A percentile compares a stretch with the other conserved stretches of the same genome.
Evolutionary conservation across 768 basidiomycete species (phyloP).

Genomic region (Suillus subluteus): DNA sequence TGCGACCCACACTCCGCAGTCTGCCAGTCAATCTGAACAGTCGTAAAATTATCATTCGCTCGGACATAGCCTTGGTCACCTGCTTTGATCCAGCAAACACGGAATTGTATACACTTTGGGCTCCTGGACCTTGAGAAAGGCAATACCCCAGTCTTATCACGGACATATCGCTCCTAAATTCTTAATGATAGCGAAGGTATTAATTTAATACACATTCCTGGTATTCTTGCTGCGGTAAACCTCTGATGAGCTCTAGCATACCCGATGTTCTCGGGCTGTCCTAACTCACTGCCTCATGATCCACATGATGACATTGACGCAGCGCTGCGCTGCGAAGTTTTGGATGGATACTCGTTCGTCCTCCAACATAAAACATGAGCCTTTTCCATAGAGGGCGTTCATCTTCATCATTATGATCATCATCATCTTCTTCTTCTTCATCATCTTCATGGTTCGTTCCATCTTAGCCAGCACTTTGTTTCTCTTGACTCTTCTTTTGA

Average conservation of each 20-base stretch:
- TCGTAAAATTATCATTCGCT: constrained; percentile 53
- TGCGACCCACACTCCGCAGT: constrained; percentile 17
- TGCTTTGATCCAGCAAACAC: constrained; percentile 78
- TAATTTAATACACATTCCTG: background rate
- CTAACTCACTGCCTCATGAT: background rate
- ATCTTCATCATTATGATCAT: background rate
- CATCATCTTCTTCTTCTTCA: background rate
- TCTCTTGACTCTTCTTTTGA: constrained; percentile 9
- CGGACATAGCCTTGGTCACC: constrained; percentile 68
- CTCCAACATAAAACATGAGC: background rate
- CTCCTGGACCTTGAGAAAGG: constrained; percentile 35
- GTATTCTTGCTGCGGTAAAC: background rate
- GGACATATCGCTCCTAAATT: background rate
- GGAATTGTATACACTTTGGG: constrained; percentile 82
- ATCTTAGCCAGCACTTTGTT: background rate
- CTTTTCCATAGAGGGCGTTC: background rate
- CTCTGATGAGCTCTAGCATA: background rate
- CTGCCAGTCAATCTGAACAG: constrained; percentile 27
- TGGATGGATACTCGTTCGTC: no score
- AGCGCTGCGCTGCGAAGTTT: background rate
- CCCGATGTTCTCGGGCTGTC: background rate
- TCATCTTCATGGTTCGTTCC: background rate
- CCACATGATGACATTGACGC: background rate
- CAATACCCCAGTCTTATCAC: background rate
- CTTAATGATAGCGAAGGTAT: background rate